phyloP scores from a whole-genome alignment of 108 stramenopile genomes.

The Asterionellopsis glacialis region DNA sequence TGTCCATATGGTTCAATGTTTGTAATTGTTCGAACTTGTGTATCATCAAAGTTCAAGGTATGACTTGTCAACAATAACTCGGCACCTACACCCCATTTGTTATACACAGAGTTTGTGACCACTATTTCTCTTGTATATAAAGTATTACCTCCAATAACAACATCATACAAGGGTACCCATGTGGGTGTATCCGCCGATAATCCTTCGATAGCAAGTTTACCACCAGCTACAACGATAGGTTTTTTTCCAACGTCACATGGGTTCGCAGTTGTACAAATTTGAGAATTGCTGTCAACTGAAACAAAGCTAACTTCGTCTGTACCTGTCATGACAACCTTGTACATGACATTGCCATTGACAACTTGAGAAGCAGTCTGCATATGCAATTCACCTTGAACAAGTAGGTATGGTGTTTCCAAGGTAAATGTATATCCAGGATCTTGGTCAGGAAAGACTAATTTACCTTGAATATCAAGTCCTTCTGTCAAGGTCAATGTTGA shows the following conservation, averaged over 20 bases:
- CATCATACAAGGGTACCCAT: no score
- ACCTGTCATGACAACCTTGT: conserved; percentile 39
- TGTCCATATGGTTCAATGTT: conserved; percentile 18
- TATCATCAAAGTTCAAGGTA: conserved; percentile 31
- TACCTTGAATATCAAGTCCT: conserved; percentile 51
- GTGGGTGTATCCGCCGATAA: conserved; percentile 21
- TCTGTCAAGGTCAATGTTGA: conserved; percentile 2
- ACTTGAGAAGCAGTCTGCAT: conserved; percentile 42
- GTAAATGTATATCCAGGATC: conserved; percentile 23
- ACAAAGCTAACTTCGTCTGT: conserved; percentile 25
- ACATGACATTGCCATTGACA: not conserved
- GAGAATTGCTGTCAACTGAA: conserved; percentile 25
- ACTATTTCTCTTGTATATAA: no score
- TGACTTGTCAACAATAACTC: conserved; percentile 55
- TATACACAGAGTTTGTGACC: no score
- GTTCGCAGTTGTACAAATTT: not conserved
- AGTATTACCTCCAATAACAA: no score
- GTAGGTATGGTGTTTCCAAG: conserved; percentile 44
- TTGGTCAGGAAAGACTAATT: conserved; percentile 40
- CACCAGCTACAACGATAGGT: conserved; percentile 64
- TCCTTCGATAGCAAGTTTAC: conserved; percentile 39
- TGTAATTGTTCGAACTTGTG: conserved; percentile 26
- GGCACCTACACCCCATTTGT: conserved; percentile 37
- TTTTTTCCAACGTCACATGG: conserved; percentile 30
- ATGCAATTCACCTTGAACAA: conserved; percentile 66